phyloP scores from a whole-genome alignment of 257 asterid genomes.

The Verbena officinalis region DNA sequence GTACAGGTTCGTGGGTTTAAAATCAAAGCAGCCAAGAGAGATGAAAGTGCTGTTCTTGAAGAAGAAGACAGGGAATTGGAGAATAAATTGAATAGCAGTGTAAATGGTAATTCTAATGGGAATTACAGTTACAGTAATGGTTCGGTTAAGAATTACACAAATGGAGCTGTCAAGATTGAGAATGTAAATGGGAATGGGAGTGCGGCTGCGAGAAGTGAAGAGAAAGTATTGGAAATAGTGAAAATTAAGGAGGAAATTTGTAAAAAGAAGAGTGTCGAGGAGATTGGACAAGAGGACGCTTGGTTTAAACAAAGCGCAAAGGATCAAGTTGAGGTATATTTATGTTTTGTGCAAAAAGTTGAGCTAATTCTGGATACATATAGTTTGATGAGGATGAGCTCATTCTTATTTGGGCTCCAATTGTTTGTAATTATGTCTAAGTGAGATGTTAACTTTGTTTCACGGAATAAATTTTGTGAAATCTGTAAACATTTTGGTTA shows the following conservation, averaged over 20 bases:
- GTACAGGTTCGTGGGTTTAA: conserved; percentile 31
- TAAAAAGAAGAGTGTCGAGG: conserved; percentile 62
- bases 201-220: conserved; percentile 30
- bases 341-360: neutral
- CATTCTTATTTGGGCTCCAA: neutral
- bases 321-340: conserved; percentile 64
- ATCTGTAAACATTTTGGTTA: neutral
- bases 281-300: conserved; percentile 90
- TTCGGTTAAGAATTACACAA: conserved; percentile 25
- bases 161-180: conserved; percentile 39
- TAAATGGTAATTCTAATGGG: conserved; percentile 51
- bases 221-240: conserved; percentile 34
- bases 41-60: conserved; percentile 52
- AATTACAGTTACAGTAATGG: conserved; percentile 35
- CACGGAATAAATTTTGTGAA: neutral
- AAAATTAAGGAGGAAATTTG: conserved; percentile 41
- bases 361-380: neutral
- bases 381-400: neutral
- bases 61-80: conserved; percentile 45
- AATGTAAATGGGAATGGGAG: conserved; percentile 48
- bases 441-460: neutral
- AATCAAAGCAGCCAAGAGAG: conserved; percentile 44
- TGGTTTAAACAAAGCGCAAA: conserved; percentile 60
- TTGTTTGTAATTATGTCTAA: neutral
- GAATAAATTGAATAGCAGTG: conserved; percentile 45